Percentiles rank a stretch among this genome's conserved stretches.
Evolutionary conservation across 2,329 filamentous ascomycete genomes (phyloP).

Genomic region (Nothophaeocryptopus gaeumannii): DNA sequence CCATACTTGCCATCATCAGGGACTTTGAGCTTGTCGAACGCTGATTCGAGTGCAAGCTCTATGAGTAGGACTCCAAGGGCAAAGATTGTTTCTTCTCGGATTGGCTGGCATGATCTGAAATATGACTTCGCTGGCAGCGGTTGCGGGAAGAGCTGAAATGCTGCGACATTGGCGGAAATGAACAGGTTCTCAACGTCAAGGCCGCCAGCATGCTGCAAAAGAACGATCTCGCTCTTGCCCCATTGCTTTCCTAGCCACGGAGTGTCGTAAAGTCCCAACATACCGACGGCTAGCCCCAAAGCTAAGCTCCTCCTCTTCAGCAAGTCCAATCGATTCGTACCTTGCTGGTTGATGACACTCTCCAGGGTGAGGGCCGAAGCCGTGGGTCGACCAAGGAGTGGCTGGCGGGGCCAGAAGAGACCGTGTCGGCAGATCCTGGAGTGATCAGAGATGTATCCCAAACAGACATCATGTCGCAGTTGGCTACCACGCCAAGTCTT

Average conservation of each 20-base stretch:
- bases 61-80: slow-evolving; percentile 36
- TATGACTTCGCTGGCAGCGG: neutral
- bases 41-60: slow-evolving; percentile 34
- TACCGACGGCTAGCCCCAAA: neutral
- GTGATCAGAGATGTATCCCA: neutral
- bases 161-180: neutral
- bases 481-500: too few species aligned
- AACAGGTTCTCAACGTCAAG: neutral
- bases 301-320: neutral
- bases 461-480: neutral
- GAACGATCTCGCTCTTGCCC: slow-evolving; percentile 1
- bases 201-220: neutral
- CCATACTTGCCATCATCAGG: neutral
- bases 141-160: too few species aligned
- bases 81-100: slow-evolving; percentile 35
- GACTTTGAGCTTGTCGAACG: slow-evolving; percentile 23
- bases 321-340: too few species aligned
- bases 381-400: too few species aligned
- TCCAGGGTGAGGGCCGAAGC: too few species aligned
- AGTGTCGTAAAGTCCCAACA: neutral
- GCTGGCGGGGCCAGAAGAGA: neutral
- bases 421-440: neutral
- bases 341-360: too few species aligned
- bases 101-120: slow-evolving; percentile 9
- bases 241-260: neutral